Base-by-base conservation (phyloP, 805 yeast species). In the Kuraishia ogatae region DNA sequence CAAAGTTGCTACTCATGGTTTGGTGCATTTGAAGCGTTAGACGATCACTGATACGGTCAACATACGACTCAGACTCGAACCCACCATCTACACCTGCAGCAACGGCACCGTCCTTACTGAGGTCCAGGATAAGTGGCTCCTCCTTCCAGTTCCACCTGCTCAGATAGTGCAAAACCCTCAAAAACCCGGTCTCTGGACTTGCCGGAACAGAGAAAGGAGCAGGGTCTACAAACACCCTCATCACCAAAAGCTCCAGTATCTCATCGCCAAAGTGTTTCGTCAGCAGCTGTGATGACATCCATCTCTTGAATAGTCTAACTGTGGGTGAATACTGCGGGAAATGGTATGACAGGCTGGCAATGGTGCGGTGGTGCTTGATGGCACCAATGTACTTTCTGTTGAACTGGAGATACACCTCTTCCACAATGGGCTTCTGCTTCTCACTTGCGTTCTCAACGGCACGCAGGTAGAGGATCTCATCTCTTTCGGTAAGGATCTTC, bases 131-230 rank as follows among this genome's bases (percentile, higher is more conserved):
- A 58, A 94, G 71, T 1, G 97, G 87, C 51, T 86, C 90, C 59
- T 88, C 96, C 62, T 82, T 86, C 99, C 99, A 94, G 68, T 94
- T 91, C 99, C 99, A 94, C 49, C 71, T 71, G 24, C 96, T 78
- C 50, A 94, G 67, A 62, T 86, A 88, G 51, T 80, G 74, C 46
- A 94, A 66, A 13, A 85, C 79, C 57, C 94, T 84, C 56, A 89
- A 72, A 66, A 94, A 90, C 5, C 97, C 99, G 55, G 86, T 79
- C 58, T 83, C 85, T 8, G 86, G 83, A 55, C 93, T 84, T 26
- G 85, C 81, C 2, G 99, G 98, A 1, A 82, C 78, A 1, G 82
- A 77, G 71, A 80, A 92, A n/a, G 97, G 96, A 0, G 88, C 84
- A 8, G 92, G 85, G 64, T 91, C 96, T 50, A 90, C 86, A 71